Percentiles rank a stretch among this genome's conserved stretches.
Evolutionary conservation across 179 eudicot genomes (phyloP).

Genomic region (Kewa caespitosa): DNA sequence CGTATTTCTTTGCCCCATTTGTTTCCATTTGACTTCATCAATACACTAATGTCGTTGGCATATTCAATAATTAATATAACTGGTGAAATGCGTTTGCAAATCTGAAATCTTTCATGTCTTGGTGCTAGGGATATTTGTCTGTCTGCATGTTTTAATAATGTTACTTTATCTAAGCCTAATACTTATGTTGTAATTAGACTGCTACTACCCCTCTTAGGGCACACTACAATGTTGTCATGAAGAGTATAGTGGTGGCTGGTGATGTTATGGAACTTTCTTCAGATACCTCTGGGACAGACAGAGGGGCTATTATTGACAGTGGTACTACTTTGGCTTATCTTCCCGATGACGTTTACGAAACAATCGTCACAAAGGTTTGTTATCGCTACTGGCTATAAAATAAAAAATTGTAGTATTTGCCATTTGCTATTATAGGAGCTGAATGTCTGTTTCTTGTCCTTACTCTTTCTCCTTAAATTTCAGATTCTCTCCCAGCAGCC

Average conservation of each 20-base stretch:
- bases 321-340: conserved; percentile 95
- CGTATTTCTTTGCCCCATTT: not conserved
- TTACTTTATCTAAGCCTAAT: conserved; percentile 8
- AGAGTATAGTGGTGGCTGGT: conserved; percentile 67
- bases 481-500: conserved; percentile 68
- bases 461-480: conserved; percentile 14
- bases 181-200: conserved; percentile 32
- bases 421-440: conserved; percentile 5
- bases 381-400: too few species aligned
- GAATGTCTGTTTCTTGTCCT: not conserved
- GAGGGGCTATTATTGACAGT: conserved; percentile 65
- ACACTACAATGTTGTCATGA: conserved; percentile 75
- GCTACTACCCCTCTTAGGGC: conserved; percentile 52
- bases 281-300: conserved; percentile 27
- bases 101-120: not conserved
- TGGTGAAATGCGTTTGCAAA: not conserved
- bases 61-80: too few species aligned
- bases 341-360: conserved; percentile 49
- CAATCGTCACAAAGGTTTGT: conserved; percentile 48
- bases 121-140: not conserved
- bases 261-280: conserved; percentile 45
- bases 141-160: conserved; percentile 11
- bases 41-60: not conserved
- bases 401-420: not conserved
- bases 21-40: not conserved